These are phyloP conservation scores for Phytophthora melonis DNA, from an alignment of 352 stramenopile genomes.

Conservation along the genomic window DNA sequence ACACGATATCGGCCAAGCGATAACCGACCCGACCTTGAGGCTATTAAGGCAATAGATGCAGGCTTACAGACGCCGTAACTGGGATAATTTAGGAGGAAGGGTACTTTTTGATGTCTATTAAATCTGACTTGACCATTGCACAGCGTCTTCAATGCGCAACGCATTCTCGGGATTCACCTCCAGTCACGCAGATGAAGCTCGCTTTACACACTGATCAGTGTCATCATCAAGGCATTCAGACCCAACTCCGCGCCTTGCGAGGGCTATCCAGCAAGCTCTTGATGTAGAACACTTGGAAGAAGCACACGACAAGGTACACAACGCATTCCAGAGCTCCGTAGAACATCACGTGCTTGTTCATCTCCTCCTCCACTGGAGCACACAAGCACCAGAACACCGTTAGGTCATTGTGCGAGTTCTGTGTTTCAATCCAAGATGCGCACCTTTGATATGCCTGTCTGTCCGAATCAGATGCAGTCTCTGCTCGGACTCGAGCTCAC, in stretches of 20 bases:
- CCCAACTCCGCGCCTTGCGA: conserved; percentile 60
- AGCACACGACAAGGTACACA: conserved; percentile 75
- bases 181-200: not conserved
- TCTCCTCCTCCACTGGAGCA: conserved; percentile 72
- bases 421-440: not conserved
- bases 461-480: conserved; percentile 79
- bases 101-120: conserved; percentile 32
- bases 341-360: conserved; percentile 81
- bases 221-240: conserved; percentile 28
- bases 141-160: too few species aligned
- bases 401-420: not conserved
- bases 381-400: not conserved
- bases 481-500: conserved; percentile 82
- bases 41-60: conserved; percentile 65
- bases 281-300: conserved; percentile 85
- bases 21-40: conserved; percentile 71
- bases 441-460: conserved; percentile 81
- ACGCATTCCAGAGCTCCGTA: conserved; percentile 77
- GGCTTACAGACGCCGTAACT: conserved; percentile 46
- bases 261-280: conserved; percentile 73
- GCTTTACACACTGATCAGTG: not conserved
- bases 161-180: not conserved
- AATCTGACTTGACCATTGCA: conserved; percentile 17
- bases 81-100: not conserved
- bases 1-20: conserved; percentile 56